Conservation (phyloP, 257 asterid genomes). For the Jacaranda copaia region DNA sequence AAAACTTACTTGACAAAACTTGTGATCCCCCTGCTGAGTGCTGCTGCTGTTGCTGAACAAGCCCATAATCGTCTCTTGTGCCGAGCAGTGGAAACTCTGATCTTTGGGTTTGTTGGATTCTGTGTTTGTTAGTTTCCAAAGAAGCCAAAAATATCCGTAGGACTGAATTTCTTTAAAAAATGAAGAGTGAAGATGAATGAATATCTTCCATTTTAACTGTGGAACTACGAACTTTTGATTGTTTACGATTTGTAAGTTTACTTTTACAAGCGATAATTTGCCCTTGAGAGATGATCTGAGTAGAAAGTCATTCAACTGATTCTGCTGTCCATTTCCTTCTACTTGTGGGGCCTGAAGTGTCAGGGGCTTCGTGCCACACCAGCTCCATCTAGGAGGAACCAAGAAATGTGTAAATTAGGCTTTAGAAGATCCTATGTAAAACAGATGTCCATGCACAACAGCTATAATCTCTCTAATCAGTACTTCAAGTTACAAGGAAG, state of each 20-base stretch:
- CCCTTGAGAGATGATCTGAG: conserved; percentile 12
- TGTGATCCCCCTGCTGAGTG: not conserved
- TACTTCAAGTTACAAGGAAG: not conserved
- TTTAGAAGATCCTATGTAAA: not conserved
- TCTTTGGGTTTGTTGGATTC: not conserved
- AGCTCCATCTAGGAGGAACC: conserved; percentile 74
- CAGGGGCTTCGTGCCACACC: conserved; percentile 78
- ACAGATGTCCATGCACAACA: conserved; percentile 11
- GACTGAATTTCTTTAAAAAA: conserved; percentile 3
- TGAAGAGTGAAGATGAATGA: not conserved
- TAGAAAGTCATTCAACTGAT: conserved; percentile 41
- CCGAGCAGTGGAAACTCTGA: conserved; percentile 6
- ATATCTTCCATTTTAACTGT: not conserved
- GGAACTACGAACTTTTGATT: not conserved
- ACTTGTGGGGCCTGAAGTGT: conserved; percentile 57
- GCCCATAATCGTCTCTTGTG: not conserved
- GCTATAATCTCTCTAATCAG: not conserved
- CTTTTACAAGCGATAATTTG: not conserved
- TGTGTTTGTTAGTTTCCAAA: conserved; percentile 9
- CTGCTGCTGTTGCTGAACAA: not conserved
- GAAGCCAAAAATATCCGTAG: conserved; percentile 15
- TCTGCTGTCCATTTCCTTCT: conserved; percentile 58
- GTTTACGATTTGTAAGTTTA: not conserved
- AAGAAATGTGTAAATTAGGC: conserved; percentile 1
- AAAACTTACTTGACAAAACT: not conserved